Percentiles rank a stretch among this genome's conserved stretches.
These are phyloP conservation scores for Fagus crenata DNA, from an alignment of 306 rosid species.

Conservation along the genomic window DNA sequence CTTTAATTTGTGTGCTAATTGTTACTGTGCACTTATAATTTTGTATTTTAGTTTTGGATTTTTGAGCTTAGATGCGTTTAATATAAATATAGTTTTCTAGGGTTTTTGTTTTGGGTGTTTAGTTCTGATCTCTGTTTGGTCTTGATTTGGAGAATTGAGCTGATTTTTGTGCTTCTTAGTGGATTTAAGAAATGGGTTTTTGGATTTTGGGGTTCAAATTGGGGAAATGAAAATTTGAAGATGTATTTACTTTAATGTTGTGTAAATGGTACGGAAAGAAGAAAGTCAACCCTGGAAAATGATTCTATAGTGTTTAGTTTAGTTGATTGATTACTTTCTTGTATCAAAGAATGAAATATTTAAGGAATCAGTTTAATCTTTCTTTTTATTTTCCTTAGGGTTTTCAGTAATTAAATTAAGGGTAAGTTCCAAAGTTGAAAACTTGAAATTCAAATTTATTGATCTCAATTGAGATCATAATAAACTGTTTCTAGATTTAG, in stretches of 20 bases:
- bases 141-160: slow-evolving; percentile 40
- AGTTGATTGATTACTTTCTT: slow-evolving; percentile 12
- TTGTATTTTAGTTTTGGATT: neutral
- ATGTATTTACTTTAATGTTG: slow-evolving; percentile 14
- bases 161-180: slow-evolving; percentile 21
- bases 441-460: slow-evolving; percentile 17
- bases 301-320: neutral
- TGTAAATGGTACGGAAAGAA: slow-evolving; percentile 5
- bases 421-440: slow-evolving; percentile 18
- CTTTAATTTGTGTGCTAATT: slow-evolving; percentile 10
- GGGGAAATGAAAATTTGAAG: slow-evolving; percentile 12
- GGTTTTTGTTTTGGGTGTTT: neutral
- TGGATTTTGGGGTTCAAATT: slow-evolving; percentile 20
- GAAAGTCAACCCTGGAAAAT: slow-evolving; percentile 20
- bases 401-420: slow-evolving; percentile 14
- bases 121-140: slow-evolving; percentile 33
- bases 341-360: slow-evolving; percentile 19
- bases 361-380: neutral
- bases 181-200: slow-evolving; percentile 29
- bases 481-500: slow-evolving; percentile 19
- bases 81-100: slow-evolving; percentile 3
- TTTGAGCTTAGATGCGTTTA: slow-evolving; percentile 21
- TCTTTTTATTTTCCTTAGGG: neutral
- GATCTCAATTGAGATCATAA: neutral
- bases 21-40: slow-evolving; percentile 20